phyloP scores from a whole-genome alignment of 208 protist species.

The Trypanosoma platydactyli region DNA sequence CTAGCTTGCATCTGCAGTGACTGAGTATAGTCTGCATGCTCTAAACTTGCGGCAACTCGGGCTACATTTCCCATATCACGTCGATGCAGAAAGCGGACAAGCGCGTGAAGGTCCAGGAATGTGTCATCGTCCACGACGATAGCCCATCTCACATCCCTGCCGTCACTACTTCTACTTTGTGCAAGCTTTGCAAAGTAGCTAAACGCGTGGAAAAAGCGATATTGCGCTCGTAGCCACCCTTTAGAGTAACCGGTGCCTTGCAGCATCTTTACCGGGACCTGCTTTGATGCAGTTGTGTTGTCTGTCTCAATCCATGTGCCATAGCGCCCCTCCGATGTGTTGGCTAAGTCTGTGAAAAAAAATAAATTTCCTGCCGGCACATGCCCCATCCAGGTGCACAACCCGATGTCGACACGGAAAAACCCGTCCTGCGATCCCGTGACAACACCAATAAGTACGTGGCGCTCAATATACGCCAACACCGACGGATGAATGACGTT shows the following conservation, averaged over 20 bases:
- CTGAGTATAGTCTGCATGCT: neutral
- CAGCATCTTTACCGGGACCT: neutral
- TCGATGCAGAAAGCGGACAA: conserved; percentile 14
- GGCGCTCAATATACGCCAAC: conserved; percentile 8
- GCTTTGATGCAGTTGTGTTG: neutral
- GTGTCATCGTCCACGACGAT: conserved; percentile 31
- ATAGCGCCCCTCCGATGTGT: conserved; percentile 20
- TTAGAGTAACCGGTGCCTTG: conserved; percentile 18
- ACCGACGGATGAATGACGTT: conserved; percentile 6
- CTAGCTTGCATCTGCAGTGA: neutral
- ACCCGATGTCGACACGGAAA: conserved; percentile 22
- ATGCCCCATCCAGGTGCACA: conserved; percentile 33
- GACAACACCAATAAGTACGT: conserved; percentile 24
- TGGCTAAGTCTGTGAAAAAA: conserved; percentile 26
- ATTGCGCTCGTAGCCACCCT: conserved; percentile 30
- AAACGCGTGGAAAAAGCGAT: conserved; percentile 25
- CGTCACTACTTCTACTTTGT: neutral
- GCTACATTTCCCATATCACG: conserved; percentile 5
- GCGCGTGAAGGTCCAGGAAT: conserved; percentile 28
- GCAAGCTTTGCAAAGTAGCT: conserved; percentile 7
- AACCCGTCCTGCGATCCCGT: conserved; percentile 26
- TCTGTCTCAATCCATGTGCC: conserved; percentile 30
- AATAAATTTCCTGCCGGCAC: conserved; percentile 20
- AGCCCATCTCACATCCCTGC: conserved; percentile 5
- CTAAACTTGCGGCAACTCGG: neutral